A percentile compares a stretch with the other conserved stretches of the same genome.
Conservation (phyloP, 2,329 filamentous ascomycete species). For the Coccinonectria pachysandricola region DNA sequence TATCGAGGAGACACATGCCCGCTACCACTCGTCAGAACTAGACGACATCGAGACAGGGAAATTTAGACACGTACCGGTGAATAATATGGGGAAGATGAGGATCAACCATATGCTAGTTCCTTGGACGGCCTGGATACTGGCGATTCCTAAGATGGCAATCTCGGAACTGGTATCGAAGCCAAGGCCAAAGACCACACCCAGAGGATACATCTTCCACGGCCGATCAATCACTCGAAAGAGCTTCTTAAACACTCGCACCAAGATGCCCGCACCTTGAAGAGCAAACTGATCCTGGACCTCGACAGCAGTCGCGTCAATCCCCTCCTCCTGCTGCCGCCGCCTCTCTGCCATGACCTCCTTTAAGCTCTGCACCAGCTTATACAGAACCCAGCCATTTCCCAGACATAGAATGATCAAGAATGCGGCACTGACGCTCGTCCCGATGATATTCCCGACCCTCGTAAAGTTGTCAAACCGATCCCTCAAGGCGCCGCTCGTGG, state of each 20-base stretch:
- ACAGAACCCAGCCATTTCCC: slow-evolving; percentile 80
- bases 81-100: slow-evolving; percentile 78
- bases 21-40: no score
- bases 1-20: slow-evolving; percentile 93
- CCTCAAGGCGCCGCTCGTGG: slow-evolving; percentile 74
- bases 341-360: slow-evolving; percentile 42
- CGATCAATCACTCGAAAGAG: slow-evolving; percentile 65
- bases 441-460: slow-evolving; percentile 76
- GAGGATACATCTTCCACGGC: slow-evolving; percentile 93
- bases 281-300: slow-evolving; percentile 41
- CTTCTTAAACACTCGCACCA: slow-evolving; percentile 60
- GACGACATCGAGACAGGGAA: no score
- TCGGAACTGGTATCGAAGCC: slow-evolving; percentile 96
- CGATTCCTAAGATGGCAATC: slow-evolving; percentile 83
- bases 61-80: slow-evolving; percentile 75
- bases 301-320: slow-evolving; percentile 14
- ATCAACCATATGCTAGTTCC: slow-evolving; percentile 93
- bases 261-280: slow-evolving; percentile 66
- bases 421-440: slow-evolving; percentile 73
- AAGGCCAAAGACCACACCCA: slow-evolving; percentile 80
- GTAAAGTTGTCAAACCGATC: slow-evolving; percentile 72
- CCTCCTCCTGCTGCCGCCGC: slow-evolving; percentile 15
- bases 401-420: slow-evolving; percentile 75
- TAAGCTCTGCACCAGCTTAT: slow-evolving; percentile 62
- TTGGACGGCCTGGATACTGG: slow-evolving; percentile 72